phyloP scores from a whole-genome alignment of 495 filamentous ascomycete species.

The Neurospora intermedia region DNA sequence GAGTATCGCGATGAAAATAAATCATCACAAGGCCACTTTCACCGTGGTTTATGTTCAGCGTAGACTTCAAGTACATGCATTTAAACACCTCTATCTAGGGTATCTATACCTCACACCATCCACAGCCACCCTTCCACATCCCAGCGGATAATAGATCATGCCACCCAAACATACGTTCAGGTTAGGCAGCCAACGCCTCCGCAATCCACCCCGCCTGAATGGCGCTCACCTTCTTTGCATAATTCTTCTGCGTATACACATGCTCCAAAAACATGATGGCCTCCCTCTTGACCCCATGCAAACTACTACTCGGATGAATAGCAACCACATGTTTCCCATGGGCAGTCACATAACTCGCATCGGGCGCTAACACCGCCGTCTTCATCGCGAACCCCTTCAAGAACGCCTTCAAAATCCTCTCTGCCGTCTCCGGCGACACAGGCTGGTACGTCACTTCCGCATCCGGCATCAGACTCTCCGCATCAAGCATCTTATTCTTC shows the following conservation, averaged over 20 bases:
- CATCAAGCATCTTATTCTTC: constrained; percentile 37
- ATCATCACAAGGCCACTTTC: no score
- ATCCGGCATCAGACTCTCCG: constrained; percentile 26
- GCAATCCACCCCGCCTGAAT: constrained; percentile 83
- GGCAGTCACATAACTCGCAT: constrained; percentile 76
- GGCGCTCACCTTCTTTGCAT: constrained; percentile 77
- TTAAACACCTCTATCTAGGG: not conserved
- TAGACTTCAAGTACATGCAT: not conserved
- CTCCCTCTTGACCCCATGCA: constrained; percentile 81
- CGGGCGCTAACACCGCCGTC: constrained; percentile 71
- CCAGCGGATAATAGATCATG: no score
- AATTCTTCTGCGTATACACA: constrained; percentile 87
- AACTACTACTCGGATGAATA: constrained; percentile 78
- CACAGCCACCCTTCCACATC: no score
- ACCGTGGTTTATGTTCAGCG: no score
- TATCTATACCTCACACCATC: not conserved
- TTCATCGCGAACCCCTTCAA: constrained; percentile 71
- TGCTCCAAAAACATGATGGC: constrained; percentile 95
- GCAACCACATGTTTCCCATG: constrained; percentile 76
- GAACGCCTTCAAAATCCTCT: constrained; percentile 64
- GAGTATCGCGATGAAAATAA: not conserved
- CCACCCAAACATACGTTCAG: no score
- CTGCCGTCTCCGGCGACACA: constrained; percentile 41
- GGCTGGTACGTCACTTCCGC: constrained; percentile 36
- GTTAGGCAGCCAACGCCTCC: constrained; percentile 43